A percentile compares a stretch with the other conserved stretches of the same genome.
Conservation (phyloP, 768 basidiomycete genomes). For the Collybiopsis confluens region DNA sequence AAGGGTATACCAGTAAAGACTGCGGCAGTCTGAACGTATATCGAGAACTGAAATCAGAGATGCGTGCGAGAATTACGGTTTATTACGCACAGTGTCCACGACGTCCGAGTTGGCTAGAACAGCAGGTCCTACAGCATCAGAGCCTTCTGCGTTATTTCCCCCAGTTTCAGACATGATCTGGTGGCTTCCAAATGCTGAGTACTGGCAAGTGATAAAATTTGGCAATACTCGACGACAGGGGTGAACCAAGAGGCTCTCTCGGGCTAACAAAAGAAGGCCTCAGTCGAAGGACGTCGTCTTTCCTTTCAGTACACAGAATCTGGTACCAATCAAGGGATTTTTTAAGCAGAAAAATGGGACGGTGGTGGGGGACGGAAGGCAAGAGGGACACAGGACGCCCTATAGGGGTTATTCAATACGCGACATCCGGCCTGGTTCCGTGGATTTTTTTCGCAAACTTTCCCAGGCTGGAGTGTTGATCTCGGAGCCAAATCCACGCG, state of each 20-base stretch:
- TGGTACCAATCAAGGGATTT: background rate
- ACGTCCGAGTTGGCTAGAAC: too few species aligned
- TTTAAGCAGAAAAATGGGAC: background rate
- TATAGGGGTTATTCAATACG: constrained; percentile 7
- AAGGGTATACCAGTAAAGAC: background rate
- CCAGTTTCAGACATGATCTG: background rate
- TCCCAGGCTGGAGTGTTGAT: too few species aligned
- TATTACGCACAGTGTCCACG: too few species aligned
- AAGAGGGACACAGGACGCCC: constrained; percentile 2
- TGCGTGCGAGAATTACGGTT: too few species aligned
- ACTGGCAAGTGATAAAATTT: background rate
- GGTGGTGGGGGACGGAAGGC: background rate
- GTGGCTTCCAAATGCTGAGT: background rate
- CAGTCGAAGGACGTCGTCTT: background rate
- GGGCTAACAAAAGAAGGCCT: background rate
- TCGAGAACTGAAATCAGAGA: too few species aligned
- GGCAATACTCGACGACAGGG: constrained; percentile 3
- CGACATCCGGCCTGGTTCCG: background rate
- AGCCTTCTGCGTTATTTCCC: background rate
- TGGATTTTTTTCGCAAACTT: too few species aligned
- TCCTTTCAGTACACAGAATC: too few species aligned
- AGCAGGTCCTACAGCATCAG: too few species aligned
- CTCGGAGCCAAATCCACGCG: too few species aligned
- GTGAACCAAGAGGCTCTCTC: background rate
- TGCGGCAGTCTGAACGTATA: too few species aligned